Base-by-base conservation (phyloP, 805 yeast species). In the Ogataea angusta region DNA sequence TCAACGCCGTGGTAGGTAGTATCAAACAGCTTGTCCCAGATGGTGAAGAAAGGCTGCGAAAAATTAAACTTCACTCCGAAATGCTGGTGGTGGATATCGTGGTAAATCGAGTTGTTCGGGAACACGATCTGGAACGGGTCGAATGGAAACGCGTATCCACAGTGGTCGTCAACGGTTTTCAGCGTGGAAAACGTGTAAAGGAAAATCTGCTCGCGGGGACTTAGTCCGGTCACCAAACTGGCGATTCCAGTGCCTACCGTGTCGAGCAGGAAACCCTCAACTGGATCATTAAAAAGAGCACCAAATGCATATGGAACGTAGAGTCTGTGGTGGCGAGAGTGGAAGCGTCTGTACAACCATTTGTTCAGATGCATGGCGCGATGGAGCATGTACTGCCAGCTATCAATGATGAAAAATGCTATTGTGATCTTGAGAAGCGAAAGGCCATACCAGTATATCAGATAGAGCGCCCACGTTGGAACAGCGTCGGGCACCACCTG, bases 281-380 rank as follows among this genome's bases (percentile, higher is more conserved):
- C 74, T 16, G 96, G 95, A 53, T 89, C 89, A 65, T 93, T 93
- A 70, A 87, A 93, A 23, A 93, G 72, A 2, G 99, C 99, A 37
- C 99, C 99, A 63, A 74, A 90, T 1, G 98, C 97, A 63, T 89
- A 93, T 7, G 99, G 99, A 26, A 93, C 96, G 53, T 93, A 91
- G 36, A 93, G 71, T 40, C 91, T 70, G 65, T 93, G 99, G 65
- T 93, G 99, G 51, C 95, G 81, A 5, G 98, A 88, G 63, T 93
- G 99, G 71, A 87, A 86, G 38, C 78, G 68, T 48, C 75, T 76
- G 73, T 93, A 93, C 35, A 90, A 68, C 40, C 71, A 67, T 59
- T 80, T 82, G 72, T 85, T 85, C 59, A 72, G 56, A 60, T 93
- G 99, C 98, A 93, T 90, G 48, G 73, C 60, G 47, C 96, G 75